Percentiles rank a stretch among this genome's conserved stretches.
Conservation (phyloP, 2,329 filamentous ascomycete genomes). For the Hypoxylon sp. region DNA sequence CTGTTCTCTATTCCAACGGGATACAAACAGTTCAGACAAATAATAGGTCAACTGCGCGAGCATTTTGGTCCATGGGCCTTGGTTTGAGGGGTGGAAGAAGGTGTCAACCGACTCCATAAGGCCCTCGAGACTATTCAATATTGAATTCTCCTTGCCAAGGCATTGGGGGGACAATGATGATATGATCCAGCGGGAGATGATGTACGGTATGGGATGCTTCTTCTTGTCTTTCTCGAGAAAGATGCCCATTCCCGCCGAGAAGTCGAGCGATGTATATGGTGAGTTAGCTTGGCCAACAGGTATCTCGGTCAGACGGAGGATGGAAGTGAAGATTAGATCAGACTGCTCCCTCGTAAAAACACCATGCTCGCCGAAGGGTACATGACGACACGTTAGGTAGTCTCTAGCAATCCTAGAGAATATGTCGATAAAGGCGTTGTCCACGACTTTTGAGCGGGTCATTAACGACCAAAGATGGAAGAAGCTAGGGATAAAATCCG, state of each 20-base stretch:
- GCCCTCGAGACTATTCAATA: conserved; percentile 87
- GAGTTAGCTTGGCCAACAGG: conserved; percentile 96
- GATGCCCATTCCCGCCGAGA: conserved; percentile 83
- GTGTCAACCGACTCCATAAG: conserved; percentile 96
- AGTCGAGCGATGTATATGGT: conserved; percentile 88
- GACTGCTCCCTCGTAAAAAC: conserved; percentile 95
- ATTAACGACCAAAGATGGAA: conserved; percentile 98
- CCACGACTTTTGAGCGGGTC: conserved; percentile 87
- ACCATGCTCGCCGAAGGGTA: conserved; percentile 86
- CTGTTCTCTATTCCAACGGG: conserved; percentile 95
- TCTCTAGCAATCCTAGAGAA: conserved; percentile 90
- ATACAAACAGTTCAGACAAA: conserved; percentile 94
- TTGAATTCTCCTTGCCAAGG: conserved; percentile 80
- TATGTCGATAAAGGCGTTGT: conserved; percentile 89
- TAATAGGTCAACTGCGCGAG: conserved; percentile 92
- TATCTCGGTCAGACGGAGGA: conserved; percentile 90
- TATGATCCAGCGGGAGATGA: conserved; percentile 92
- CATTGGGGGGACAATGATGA: conserved; percentile 92
- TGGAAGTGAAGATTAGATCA: conserved; percentile 90
- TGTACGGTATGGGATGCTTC: conserved; percentile 91
- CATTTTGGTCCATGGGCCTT: conserved; percentile 90
- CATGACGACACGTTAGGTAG: conserved; percentile 78
- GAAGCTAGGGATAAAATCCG: conserved; percentile 90
- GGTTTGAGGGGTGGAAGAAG: conserved; percentile 98
- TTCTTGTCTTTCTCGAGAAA: conserved; percentile 93